Conservation (phyloP, 225 moss, liverwort and hornwort genomes). For the Asterella californica region DNA sequence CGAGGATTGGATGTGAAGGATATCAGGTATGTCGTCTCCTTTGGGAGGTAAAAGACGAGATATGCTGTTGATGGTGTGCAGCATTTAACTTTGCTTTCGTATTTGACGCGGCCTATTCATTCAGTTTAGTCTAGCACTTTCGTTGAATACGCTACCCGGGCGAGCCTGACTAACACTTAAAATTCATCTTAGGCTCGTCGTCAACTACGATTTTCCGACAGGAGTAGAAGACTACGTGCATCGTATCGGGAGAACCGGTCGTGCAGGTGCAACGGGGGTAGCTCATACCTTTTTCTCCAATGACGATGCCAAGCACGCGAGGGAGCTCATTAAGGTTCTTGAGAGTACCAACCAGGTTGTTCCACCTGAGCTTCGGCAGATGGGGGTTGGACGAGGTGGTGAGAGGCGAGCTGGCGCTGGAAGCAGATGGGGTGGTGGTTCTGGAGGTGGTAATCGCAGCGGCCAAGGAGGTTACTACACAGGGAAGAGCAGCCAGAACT, state of each 20-base stretch:
- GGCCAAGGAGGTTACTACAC: conserved; percentile 28
- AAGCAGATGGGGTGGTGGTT: conserved; percentile 19
- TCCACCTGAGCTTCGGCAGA: conserved; percentile 34
- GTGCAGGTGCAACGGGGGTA: conserved; percentile 44
- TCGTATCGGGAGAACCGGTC: conserved; percentile 46
- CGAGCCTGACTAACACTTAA: neutral
- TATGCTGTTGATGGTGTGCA: too few species aligned
- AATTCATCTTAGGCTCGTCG: conserved; percentile 25
- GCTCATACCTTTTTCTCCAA: conserved; percentile 42
- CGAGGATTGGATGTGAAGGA: conserved; percentile 48
- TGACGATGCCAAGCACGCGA: conserved; percentile 40
- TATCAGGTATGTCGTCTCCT: conserved; percentile 26
- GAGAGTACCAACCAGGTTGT: conserved; percentile 42
- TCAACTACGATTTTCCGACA: conserved; percentile 47
- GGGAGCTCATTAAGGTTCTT: conserved; percentile 41
- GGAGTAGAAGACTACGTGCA: conserved; percentile 51
- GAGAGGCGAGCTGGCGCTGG: conserved; percentile 18
- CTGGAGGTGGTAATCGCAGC: conserved; percentile 11
- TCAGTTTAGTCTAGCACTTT: neutral
- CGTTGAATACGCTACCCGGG: neutral
- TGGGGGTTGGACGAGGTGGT: conserved; percentile 28
- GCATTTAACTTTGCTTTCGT: neutral
- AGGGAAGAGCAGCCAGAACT: conserved; percentile 18
- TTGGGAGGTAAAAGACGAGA: neutral
- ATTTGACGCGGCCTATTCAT: neutral